phyloP scores from a whole-genome alignment of 2,329 filamentous ascomycete genomes.

The Xylariaceae sp. region DNA sequence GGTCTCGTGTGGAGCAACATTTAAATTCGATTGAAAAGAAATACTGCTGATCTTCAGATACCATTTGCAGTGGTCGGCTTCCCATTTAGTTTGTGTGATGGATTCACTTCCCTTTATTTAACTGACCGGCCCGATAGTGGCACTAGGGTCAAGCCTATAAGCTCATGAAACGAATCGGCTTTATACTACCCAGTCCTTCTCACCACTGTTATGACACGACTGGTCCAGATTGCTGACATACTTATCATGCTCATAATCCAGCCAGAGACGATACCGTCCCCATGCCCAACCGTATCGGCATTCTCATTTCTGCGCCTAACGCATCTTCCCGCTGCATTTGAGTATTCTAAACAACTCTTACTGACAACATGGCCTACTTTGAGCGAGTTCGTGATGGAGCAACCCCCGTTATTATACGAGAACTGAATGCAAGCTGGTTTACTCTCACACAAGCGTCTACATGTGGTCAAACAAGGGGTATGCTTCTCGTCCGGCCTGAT shows the following conservation, averaged over 20 bases:
- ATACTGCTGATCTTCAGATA: no score
- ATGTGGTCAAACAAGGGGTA: constrained; percentile 1
- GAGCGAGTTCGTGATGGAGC: constrained; percentile 3
- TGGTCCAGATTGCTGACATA: background rate
- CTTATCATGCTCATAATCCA: background rate
- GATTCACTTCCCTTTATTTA: no score
- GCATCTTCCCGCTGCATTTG: constrained; percentile 7
- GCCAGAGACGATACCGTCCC: background rate
- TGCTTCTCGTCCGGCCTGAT: constrained; percentile 1
- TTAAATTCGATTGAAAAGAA: no score
- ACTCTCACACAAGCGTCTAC: background rate
- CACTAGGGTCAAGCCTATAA: no score
- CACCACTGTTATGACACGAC: background rate
- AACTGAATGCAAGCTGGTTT: constrained; percentile 6
- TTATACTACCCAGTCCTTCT: background rate
- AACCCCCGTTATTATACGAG: background rate
- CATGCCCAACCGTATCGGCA: background rate
- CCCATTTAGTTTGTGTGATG: no score
- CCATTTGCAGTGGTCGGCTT: no score
- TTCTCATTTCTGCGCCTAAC: background rate
- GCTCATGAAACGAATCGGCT: background rate
- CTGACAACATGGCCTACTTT: constrained; percentile 1
- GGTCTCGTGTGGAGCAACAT: no score
- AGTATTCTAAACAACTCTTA: background rate
- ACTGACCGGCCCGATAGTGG: no score